Evolutionary conservation across 257 asterid species (phyloP), one percentile per base, ranked within the genome.

Genomic region (Solanum ahanhuiri): DNA sequence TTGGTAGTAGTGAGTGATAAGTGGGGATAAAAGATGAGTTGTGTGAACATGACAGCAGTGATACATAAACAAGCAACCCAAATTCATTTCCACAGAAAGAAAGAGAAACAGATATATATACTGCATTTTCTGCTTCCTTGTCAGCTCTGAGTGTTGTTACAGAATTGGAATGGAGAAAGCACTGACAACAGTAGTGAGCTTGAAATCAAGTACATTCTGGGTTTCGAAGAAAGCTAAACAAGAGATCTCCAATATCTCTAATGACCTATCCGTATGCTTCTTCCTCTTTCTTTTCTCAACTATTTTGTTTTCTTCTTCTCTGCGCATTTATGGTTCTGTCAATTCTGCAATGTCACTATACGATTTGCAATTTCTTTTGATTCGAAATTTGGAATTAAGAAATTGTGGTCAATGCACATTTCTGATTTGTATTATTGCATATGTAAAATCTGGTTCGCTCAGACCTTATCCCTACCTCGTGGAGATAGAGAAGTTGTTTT

Each of bases 201-300:
- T 96, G 11, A 96, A 96, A 90, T 92, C 98, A 31, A 88, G 96
- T 58, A 91, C 98, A 87, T 95, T 95, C 77, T 95, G 98, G 98
- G 96, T 96, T 83, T 96, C 98, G 73, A 93, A 94, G 93, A 96
- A 94, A 90, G 98, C 98, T 86, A 96, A 95, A 90, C 92, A 95
- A 91, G 99, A 96, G 94, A 93, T 96, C 94, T 90, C 95, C 89
- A 94, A 91, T 92, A 95, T 95, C 89, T 89, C 98, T 22, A 95
- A 95, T 87, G 98, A 96, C 92, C 90, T 95, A 89, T 90, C 96
- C 33, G 99, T 95, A 93, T 77, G 85, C 51, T 31, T 69, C 57
- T 31, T 69, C 82, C 87, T 66, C 9, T 18, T 31, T 82, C 39
- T 8, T 43, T 17, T 54, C 54, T 45, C 7, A 51, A 43, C 54